Evolutionary conservation across 2,329 filamentous ascomycete genomes (phyloP), one percentile per base, ranked within the genome.

Genomic region (Ophiocordyceps camponoti-floridani): DNA sequence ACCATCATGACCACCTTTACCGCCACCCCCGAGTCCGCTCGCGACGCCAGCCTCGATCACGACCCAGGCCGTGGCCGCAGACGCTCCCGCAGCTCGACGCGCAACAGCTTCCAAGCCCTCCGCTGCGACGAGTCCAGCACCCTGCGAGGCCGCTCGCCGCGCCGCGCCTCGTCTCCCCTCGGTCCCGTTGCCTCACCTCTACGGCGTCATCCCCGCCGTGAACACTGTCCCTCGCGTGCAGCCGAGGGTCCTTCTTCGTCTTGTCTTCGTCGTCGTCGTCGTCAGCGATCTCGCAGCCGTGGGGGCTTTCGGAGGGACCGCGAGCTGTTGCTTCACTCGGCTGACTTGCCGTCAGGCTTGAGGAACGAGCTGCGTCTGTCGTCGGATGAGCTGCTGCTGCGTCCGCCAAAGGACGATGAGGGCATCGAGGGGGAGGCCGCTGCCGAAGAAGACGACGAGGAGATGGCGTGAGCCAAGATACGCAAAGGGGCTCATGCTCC

Each of bases 191-290:
- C 63, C 16, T 8, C 35, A 16, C 35, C 35, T 7, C 35, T 38
- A 4, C 35, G 35, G 4, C 56, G 64, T 5, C 59, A 62, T 28
- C 57, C 58, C 31, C 62, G 65, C 38, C 63, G 68, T 18, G 66
- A 66, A 49, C 67, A 68, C 48, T 66, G 63, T 47, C 63, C 63
- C 11, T 66, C 63, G 12, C 56, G 63, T 18, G 59, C 59, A 16
- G 49, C 57, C 2, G 35, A 38, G n/a, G 28, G 28, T 8, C 28
- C 28, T 12, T 62, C 62, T 6, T 60, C 61, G 3, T 51, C 35
- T 11, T 38, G n/a, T 38, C n/a, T 38, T 18, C n/a, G n/a, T 8
- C 14, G 35, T 4, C 35, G 35, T 10, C 35, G 35, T 18, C 35
- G 35, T 16, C 35, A 38, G n/a, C 35, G 35, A 3, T 38, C 35